Evolutionary conservation across 257 asterid genomes (phyloP), one percentile per base, ranked within the genome.

Genomic region (Nicotiana otophora): DNA sequence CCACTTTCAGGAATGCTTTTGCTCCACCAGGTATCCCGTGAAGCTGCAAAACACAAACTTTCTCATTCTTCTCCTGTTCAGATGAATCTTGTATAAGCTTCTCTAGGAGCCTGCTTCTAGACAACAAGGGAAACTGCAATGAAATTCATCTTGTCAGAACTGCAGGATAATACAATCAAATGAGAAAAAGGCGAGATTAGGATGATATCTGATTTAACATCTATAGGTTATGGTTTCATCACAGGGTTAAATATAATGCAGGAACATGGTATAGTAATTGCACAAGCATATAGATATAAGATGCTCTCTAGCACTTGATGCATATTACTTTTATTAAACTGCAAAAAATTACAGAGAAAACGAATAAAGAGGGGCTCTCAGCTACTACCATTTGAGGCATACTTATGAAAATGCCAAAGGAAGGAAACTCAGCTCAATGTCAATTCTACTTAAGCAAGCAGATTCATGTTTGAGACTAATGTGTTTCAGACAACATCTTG

Each of bases 1-100:
- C 91, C 42, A 88, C 23, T 0, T 84, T 85, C 74, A 87, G 68
- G 67, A 91, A 91, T 54, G 91, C 61, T 17, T 85, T 83, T 1
- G 88, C 89, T 77, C 92, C 92, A 54, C 92, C 92, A 1, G 92
- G 94, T 10, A 91, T 54, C 31, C 86, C 85, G 16, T 88, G 77
- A 36, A 91, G 92, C 7, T 84, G 81, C 63, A 83, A 42, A 61
- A 84, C 68, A 54, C 82, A 80, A 26, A 62, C 31, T 2, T 89
- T 88, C 19, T 85, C 79, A 1, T 31, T 42, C 62, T 79, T 68
- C 28, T 65, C 77, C 16, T 48, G 64, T 48, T 17, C 70, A 72
- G 79, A 84, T 12, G 33, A 78, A 5, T 84, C 88, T 81, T 72
- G 74, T 63, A 89, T 80, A 10, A 85, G 84, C 46, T 86, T 84